phyloP scores from a whole-genome alignment of 164 flowering plant species.

The Amborella trichopoda region DNA sequence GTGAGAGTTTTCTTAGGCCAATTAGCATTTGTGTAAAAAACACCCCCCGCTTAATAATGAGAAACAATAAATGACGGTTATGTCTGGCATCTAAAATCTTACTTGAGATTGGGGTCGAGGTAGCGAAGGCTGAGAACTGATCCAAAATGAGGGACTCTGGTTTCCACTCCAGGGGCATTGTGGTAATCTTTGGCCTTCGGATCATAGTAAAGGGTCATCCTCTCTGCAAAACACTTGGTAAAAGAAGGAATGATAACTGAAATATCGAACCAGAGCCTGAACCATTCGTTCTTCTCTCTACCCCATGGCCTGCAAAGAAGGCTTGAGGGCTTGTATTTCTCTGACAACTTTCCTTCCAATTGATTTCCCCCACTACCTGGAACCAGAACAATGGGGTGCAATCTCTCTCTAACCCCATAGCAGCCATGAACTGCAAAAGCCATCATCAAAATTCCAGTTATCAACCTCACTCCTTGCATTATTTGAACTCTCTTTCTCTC shows the following conservation, averaged over 20 bases:
- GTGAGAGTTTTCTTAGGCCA: too few species aligned
- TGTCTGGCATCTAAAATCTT: too few species aligned
- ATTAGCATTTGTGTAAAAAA: too few species aligned
- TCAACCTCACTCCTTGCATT: slow-evolving; percentile 6
- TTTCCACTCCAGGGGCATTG: slow-evolving; percentile 73
- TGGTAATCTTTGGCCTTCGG: slow-evolving; percentile 42
- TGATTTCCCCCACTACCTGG: slow-evolving; percentile 92
- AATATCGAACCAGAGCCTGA: slow-evolving; percentile 82
- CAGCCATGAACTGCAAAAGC: slow-evolving; percentile 23
- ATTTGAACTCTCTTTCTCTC: too few species aligned
- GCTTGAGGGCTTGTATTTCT: slow-evolving; percentile 45
- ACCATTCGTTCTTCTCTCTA: slow-evolving; percentile 38
- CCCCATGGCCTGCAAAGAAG: slow-evolving; percentile 36
- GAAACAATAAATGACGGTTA: too few species aligned
- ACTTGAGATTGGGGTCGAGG: slow-evolving; percentile 80
- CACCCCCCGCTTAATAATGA: too few species aligned
- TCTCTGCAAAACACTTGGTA: slow-evolving; percentile 63
- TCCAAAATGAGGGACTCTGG: slow-evolving; percentile 66
- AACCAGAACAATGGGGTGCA: slow-evolving; percentile 65
- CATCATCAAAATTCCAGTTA: slow-evolving; percentile 3
- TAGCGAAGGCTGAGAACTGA: slow-evolving; percentile 51
- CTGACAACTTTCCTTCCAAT: slow-evolving; percentile 57
- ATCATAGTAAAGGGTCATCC: slow-evolving; percentile 67
- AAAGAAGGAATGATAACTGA: slow-evolving; percentile 49
- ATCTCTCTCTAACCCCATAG: slow-evolving; percentile 15